A percentile compares a stretch with the other conserved stretches of the same genome.
Conservation (phyloP, 2,329 filamentous ascomycete species). For the Hyphodiscus sp. region DNA sequence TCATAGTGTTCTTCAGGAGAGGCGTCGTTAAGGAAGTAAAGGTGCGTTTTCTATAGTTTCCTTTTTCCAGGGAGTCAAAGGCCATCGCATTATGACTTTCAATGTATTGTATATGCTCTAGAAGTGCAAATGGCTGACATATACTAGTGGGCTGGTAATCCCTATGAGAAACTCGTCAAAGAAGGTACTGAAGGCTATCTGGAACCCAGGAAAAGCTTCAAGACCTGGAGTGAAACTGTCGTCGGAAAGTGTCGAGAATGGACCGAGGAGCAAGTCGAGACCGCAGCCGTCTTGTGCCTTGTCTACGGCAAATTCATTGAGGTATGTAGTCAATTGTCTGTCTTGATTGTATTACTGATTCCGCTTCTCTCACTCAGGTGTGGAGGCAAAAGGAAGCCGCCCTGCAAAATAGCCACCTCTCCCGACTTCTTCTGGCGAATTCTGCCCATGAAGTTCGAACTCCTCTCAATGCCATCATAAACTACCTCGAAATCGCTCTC, state of each 20-base stretch:
- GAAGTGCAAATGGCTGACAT: not conserved
- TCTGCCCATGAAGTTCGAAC: conserved; percentile 90
- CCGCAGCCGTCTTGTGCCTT: conserved; percentile 77
- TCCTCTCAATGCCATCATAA: conserved; percentile 88
- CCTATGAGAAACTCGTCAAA: conserved; percentile 71
- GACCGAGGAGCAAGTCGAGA: conserved; percentile 85
- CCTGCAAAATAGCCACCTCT: conserved; percentile 74
- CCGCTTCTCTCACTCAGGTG: conserved; percentile 58
- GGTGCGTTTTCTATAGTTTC: conserved; percentile 1
- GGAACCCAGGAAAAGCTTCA: conserved; percentile 75
- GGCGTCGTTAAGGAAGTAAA: conserved; percentile 70
- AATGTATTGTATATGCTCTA: not conserved
- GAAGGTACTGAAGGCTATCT: conserved; percentile 67
- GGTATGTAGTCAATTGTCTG: conserved; percentile 42
- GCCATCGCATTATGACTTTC: too few relatives aligned
- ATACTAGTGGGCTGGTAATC: conserved; percentile 63
- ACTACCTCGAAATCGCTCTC: conserved; percentile 85
- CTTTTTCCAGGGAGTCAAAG: too few relatives aligned
- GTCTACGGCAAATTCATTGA: conserved; percentile 85
- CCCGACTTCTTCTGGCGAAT: conserved; percentile 71
- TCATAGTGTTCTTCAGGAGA: conserved; percentile 86
- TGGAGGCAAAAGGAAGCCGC: conserved; percentile 88
- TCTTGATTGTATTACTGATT: conserved; percentile 36
- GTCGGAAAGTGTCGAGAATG: conserved; percentile 79
- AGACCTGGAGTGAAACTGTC: conserved; percentile 74